Evolutionary conservation across 345 rosid genomes (phyloP).

Genomic region (Noccaea caerulescens): DNA sequence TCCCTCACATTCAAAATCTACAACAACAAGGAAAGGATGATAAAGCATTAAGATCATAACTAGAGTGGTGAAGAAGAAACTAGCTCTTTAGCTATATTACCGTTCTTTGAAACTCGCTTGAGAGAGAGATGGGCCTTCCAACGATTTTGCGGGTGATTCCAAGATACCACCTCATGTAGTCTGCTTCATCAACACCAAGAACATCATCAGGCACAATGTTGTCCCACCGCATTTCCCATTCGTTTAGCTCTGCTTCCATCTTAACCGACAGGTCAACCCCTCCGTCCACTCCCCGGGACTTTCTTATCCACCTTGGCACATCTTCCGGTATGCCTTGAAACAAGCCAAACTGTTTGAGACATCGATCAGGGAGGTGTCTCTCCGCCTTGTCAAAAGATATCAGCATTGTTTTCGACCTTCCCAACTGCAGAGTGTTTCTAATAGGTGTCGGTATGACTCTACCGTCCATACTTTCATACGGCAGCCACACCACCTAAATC

Average conservation of each 20-base stretch:
- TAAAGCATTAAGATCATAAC: slow-evolving; percentile 2
- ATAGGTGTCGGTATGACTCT: slow-evolving; percentile 71
- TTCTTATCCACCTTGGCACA: slow-evolving; percentile 89
- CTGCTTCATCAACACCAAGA: slow-evolving; percentile 66
- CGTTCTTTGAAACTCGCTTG: slow-evolving; percentile 81
- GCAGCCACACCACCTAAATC: slow-evolving; percentile 88
- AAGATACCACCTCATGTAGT: slow-evolving; percentile 80
- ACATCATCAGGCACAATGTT: slow-evolving; percentile 67
- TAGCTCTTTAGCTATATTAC: slow-evolving; percentile 47
- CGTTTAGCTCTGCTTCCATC: slow-evolving; percentile 89
- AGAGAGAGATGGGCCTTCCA: slow-evolving; percentile 85
- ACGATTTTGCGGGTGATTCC: slow-evolving; percentile 81
- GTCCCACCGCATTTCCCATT: slow-evolving; percentile 76
- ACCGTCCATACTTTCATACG: slow-evolving; percentile 71
- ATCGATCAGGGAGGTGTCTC: slow-evolving; percentile 97
- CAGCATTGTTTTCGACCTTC: slow-evolving; percentile 93
- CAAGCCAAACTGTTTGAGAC: slow-evolving; percentile 82
- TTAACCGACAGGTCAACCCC: slow-evolving; percentile 91
- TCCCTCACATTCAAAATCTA: slow-evolving; percentile 87
- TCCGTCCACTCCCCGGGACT: slow-evolving; percentile 96
- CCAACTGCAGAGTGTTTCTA: slow-evolving; percentile 61
- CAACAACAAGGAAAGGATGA: slow-evolving; percentile 16
- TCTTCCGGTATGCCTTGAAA: slow-evolving; percentile 81
- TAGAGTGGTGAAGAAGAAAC: not conserved
- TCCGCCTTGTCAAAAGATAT: slow-evolving; percentile 98